phyloP scores from a whole-genome alignment of 1,139 yeast genomes.

The Schizosaccharomyces versatilis region DNA sequence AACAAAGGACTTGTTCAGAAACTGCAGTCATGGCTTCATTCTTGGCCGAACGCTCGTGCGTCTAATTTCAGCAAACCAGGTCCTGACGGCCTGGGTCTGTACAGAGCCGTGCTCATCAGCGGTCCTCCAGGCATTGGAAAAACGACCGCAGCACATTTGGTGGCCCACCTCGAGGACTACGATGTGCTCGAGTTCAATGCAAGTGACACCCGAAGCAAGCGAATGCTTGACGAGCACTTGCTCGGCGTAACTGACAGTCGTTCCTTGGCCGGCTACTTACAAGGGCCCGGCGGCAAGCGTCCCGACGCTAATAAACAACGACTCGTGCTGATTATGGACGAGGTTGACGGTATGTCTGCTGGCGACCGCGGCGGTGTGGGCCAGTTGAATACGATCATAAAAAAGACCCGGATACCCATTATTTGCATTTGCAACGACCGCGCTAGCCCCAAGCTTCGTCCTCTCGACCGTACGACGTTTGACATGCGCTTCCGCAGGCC shows the following conservation, averaged over 20 bases:
- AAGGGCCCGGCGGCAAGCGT: constrained; percentile 20
- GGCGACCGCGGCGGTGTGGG: constrained; percentile 99
- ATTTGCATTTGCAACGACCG: constrained; percentile 87
- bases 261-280: constrained; percentile 61
- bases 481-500: constrained; percentile 82
- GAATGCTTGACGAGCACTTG: constrained; percentile 21
- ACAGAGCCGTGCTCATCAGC: constrained; percentile 63
- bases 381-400: constrained; percentile 70
- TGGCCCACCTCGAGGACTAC: constrained; percentile 62
- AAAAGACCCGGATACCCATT: constrained; percentile 66
- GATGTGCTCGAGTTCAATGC: constrained; percentile 77
- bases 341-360: constrained; percentile 97
- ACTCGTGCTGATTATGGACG: constrained; percentile 86
- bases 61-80: constrained; percentile 36
- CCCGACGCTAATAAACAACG: constrained; percentile 24
- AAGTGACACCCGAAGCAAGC: constrained; percentile 75
- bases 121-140: constrained; percentile 98
- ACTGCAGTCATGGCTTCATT: constrained; percentile 49
- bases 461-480: constrained; percentile 67
- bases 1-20: constrained; percentile 55
- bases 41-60: constrained; percentile 40
- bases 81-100: constrained; percentile 34
- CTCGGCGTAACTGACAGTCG: constrained; percentile 58
- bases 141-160: constrained; percentile 71
- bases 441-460: constrained; percentile 82